phyloP scores from a whole-genome alignment of 2,329 filamentous ascomycete genomes.

The Ophiostoma pallidulum region DNA sequence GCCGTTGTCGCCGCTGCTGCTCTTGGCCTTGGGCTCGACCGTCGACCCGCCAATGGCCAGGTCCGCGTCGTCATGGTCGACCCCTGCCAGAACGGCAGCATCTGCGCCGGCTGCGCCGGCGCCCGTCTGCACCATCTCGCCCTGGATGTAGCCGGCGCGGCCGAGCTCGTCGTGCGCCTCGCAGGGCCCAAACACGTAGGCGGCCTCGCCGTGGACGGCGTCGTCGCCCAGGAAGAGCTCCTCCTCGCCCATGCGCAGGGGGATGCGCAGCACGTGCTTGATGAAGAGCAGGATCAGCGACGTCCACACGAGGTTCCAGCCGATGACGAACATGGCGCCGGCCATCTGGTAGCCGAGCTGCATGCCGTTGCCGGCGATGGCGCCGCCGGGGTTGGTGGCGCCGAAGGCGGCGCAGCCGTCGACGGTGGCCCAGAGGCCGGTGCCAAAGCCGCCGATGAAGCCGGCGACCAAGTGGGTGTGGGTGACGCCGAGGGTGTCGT shows the following conservation, averaged over 20 bases:
- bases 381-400: conserved; percentile 34
- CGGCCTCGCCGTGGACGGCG: conserved; percentile 37
- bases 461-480: conserved; percentile 38
- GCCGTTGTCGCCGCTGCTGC: conserved; percentile 14
- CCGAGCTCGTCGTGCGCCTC: conserved; percentile 18
- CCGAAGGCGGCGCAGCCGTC: conserved; percentile 38
- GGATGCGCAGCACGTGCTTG: conserved; percentile 38
- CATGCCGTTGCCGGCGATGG: conserved; percentile 39
- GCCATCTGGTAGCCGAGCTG: conserved; percentile 42
- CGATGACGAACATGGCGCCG: conserved; percentile 38
- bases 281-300: conserved; percentile 40
- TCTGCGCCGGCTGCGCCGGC: background rate
- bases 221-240: conserved; percentile 36
- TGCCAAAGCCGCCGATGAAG: conserved; percentile 34
- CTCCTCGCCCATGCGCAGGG: conserved; percentile 38
- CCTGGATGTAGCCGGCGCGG: conserved; percentile 19
- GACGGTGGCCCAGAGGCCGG: conserved; percentile 36
- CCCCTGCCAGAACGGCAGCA: background rate
- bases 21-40: conserved; percentile 16
- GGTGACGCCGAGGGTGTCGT: conserved; percentile 21
- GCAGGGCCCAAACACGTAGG: conserved; percentile 27
- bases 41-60: conserved; percentile 16
- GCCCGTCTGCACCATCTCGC: conserved; percentile 13
- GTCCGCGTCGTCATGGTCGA: conserved; percentile 12
- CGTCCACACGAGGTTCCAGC: conserved; percentile 42